Evolutionary conservation across 2,329 filamentous ascomycete species (phyloP).

Genomic region (Calycina herbarum): DNA sequence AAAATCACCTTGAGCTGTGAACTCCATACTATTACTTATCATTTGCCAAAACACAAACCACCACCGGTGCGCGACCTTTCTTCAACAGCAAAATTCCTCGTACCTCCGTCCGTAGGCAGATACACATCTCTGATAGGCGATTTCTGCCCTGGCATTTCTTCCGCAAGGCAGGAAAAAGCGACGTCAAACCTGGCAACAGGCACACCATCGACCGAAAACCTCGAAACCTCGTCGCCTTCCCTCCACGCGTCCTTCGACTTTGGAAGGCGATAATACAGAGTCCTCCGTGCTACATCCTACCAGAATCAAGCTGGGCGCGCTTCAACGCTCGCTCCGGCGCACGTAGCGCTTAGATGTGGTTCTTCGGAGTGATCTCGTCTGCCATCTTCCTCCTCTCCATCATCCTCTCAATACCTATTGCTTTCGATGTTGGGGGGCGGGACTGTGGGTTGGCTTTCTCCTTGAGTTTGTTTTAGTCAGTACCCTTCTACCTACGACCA

Average conservation of each 20-base stretch:
- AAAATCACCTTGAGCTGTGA: conserved; percentile 1
- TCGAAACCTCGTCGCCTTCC: background rate
- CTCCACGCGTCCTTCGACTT: conserved; percentile 3
- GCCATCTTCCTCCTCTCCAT: conserved; percentile 86
- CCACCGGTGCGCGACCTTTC: background rate
- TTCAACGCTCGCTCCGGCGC: conserved; percentile 48
- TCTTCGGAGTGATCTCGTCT: conserved; percentile 77
- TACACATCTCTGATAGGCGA: conserved; percentile 1
- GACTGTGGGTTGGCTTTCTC: conserved; percentile 95
- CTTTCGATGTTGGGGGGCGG: conserved; percentile 95
- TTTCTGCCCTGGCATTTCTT: conserved; percentile 6
- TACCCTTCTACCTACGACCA: background rate
- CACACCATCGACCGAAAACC: background rate
- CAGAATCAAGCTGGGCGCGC: conserved; percentile 39
- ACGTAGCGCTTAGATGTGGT: conserved; percentile 68
- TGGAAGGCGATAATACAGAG: conserved; percentile 1
- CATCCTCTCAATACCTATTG: conserved; percentile 92
- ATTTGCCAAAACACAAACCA: background rate
- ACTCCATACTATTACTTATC: background rate
- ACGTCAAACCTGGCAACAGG: conserved; percentile 1
- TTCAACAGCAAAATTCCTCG: background rate
- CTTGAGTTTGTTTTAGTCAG: conserved; percentile 69
- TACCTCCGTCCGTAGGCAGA: background rate
- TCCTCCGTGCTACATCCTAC: background rate
- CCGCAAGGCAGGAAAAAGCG: conserved; percentile 1